Evolutionary conservation across 345 rosid species (phyloP).

Genomic region (Erysimum cheiranthoides): DNA sequence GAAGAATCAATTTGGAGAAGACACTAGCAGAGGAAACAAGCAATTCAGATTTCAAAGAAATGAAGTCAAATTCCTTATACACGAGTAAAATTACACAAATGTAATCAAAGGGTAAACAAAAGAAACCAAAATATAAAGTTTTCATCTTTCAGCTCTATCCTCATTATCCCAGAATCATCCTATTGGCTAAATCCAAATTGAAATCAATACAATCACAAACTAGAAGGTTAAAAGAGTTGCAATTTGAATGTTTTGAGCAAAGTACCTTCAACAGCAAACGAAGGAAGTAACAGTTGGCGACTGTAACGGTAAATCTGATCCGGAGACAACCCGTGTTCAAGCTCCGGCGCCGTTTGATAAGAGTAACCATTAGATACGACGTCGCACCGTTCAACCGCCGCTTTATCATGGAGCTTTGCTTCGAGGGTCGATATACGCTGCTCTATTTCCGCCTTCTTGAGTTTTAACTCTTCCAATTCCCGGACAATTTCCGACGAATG

Average conservation of each 20-base stretch:
- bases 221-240: not conserved
- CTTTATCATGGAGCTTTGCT: conserved; percentile 59
- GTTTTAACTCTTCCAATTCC: conserved; percentile 59
- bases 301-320: conserved; percentile 88
- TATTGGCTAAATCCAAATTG: not conserved
- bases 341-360: conserved; percentile 38
- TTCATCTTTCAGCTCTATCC: conserved; percentile 21
- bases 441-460: conserved; percentile 63
- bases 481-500: conserved; percentile 43
- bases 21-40: not conserved
- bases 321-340: conserved; percentile 60
- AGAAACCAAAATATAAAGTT: conserved; percentile 14
- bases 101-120: not conserved
- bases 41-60: not conserved
- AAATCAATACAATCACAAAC: not conserved
- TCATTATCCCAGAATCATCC: not conserved
- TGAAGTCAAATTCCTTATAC: not conserved
- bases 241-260: not conserved
- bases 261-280: conserved; percentile 86
- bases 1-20: not conserved
- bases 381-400: conserved; percentile 30
- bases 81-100: not conserved
- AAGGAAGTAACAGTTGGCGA: conserved; percentile 90
- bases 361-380: conserved; percentile 46
- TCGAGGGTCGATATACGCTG: conserved; percentile 66